These are phyloP conservation scores for Hypoxylon sp. DNA, from an alignment of 2,329 filamentous ascomycete species.

Conservation along the genomic window DNA sequence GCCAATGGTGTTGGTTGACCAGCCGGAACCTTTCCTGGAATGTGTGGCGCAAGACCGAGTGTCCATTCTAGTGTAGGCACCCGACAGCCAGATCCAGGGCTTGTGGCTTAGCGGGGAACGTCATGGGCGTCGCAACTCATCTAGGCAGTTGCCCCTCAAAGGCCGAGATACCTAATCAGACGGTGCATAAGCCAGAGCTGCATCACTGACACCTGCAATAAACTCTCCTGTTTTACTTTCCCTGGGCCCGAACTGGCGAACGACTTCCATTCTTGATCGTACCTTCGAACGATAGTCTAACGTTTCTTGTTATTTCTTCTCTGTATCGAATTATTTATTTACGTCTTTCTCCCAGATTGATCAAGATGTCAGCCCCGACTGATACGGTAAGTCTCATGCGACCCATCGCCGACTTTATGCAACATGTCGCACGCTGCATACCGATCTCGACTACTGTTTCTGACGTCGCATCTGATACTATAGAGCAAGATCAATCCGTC, in stretches of 20 bases:
- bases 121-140: slow-evolving; percentile 41
- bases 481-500: slow-evolving; percentile 60
- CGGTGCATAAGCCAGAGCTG: slow-evolving; percentile 20
- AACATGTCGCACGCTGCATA: slow-evolving; percentile 18
- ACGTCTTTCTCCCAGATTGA: slow-evolving; percentile 1
- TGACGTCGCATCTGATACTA: slow-evolving; percentile 30
- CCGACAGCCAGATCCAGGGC: slow-evolving; percentile 4
- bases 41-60: slow-evolving; percentile 16
- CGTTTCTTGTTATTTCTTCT: slow-evolving; percentile 1
- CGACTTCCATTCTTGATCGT: slow-evolving; percentile 9
- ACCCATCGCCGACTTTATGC: slow-evolving; percentile 30
- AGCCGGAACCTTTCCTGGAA: not conserved
- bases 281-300: slow-evolving; percentile 11
- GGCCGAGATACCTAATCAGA: slow-evolving; percentile 22
- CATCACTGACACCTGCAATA: slow-evolving; percentile 14
- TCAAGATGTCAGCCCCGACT: slow-evolving; percentile 52
- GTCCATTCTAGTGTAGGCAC: not conserved
- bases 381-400: slow-evolving; percentile 49
- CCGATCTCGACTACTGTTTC: slow-evolving; percentile 16
- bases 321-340: not conserved
- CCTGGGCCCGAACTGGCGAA: slow-evolving; percentile 14
- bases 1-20: not conserved
- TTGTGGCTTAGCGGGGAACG: slow-evolving; percentile 41
- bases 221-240: slow-evolving; percentile 36
- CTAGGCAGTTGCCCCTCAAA: slow-evolving; percentile 33